phyloP scores from a whole-genome alignment of 805 yeast genomes.

The Saturnispora galanensis region DNA sequence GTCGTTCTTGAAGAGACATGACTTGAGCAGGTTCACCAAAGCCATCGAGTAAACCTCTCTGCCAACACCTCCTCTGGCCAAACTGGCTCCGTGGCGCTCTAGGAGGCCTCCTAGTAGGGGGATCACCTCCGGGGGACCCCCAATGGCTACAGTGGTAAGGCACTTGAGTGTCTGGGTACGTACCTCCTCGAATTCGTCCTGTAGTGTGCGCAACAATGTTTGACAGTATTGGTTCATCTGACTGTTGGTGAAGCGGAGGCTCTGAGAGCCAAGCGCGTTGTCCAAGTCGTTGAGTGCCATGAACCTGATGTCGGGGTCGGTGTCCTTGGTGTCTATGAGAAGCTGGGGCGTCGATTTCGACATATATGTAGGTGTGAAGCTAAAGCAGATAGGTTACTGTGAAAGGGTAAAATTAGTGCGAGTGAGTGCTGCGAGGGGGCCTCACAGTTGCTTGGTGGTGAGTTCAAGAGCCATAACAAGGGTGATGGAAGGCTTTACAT shows the following conservation, averaged over 20 bases:
- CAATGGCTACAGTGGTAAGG: constrained; percentile 24
- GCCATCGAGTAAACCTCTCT: constrained; percentile 36
- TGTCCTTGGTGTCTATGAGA: constrained; percentile 43
- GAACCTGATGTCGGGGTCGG: constrained; percentile 74
- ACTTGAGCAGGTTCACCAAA: constrained; percentile 31
- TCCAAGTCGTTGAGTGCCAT: constrained; percentile 77
- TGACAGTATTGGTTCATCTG: constrained; percentile 24
- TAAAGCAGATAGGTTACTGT: neutral
- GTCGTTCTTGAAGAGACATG: too few relatives aligned
- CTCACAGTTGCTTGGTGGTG: too few relatives aligned
- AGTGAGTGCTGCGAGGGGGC: too few relatives aligned
- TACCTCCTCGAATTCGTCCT: constrained; percentile 61
- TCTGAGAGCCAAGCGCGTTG: constrained; percentile 30
- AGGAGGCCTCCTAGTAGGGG: constrained; percentile 11
- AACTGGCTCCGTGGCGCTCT: too few relatives aligned
- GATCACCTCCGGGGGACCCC: constrained; percentile 24
- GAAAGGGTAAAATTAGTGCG: neutral
- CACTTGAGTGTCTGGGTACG: constrained; percentile 65
- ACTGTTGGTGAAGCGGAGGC: constrained; percentile 26
- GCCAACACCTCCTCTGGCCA: too few relatives aligned
- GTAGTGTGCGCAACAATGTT: constrained; percentile 27
- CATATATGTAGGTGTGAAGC: constrained; percentile 10
- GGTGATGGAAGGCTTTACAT: too few relatives aligned
- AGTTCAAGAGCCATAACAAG: too few relatives aligned
- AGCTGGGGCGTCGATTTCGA: constrained; percentile 22